Conservation (phyloP, 179 eudicot genomes). For the Nepenthes alata region DNA sequence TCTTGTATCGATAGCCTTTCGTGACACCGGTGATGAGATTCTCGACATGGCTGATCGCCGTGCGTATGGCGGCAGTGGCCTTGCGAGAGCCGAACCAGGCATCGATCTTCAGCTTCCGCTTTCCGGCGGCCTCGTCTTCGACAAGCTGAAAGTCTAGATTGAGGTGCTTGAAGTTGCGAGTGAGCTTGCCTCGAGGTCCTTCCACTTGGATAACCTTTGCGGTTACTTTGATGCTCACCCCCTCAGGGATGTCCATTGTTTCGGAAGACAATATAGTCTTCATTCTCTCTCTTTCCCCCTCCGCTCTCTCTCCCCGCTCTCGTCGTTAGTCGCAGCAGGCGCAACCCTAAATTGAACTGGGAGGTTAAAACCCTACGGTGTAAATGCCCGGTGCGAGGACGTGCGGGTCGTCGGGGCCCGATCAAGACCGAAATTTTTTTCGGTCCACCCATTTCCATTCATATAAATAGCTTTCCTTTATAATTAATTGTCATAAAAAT, state of each 20-base stretch:
- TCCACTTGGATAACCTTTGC: conserved; percentile 6
- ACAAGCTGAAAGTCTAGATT: background rate
- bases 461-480: too few species aligned
- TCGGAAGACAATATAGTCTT: conserved; percentile 3
- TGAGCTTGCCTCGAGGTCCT: conserved; percentile 9
- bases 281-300: background rate
- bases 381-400: too few species aligned
- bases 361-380: too few species aligned
- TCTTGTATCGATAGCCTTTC: background rate
- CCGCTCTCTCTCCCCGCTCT: background rate
- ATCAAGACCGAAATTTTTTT: too few species aligned
- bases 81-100: conserved; percentile 9
- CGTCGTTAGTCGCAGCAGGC: background rate
- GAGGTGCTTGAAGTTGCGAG: conserved; percentile 6
- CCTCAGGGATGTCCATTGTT: background rate
- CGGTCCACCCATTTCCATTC: too few species aligned
- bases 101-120: conserved; percentile 9
- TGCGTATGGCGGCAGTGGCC: conserved; percentile 9
- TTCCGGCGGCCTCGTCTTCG: background rate
- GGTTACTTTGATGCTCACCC: background rate
- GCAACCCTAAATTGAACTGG: too few species aligned
- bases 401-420: too few species aligned
- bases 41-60: conserved; percentile 8
- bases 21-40: conserved; percentile 1
- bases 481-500: too few species aligned